phyloP scores from a whole-genome alignment of 148 eudicot species.

The Dianthus caryophyllus region DNA sequence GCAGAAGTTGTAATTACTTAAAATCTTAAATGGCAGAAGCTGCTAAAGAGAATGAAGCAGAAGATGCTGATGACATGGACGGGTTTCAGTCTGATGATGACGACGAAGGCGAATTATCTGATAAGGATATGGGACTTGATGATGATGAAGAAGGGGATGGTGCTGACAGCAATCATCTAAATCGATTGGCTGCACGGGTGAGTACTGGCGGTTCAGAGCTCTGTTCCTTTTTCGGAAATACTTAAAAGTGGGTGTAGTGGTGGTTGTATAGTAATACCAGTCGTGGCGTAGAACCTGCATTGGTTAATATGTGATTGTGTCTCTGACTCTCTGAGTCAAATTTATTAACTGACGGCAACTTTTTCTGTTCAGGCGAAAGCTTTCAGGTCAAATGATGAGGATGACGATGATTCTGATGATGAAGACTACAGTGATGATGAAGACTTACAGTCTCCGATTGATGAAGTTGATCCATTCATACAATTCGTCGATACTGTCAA shows the following conservation, averaged over 20 bases:
- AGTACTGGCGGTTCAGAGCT: conserved; percentile 11
- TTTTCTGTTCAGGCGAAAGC: conserved; percentile 64
- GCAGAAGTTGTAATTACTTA: not conserved
- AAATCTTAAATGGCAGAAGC: conserved; percentile 53
- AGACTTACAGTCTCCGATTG: conserved; percentile 87
- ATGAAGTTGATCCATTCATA: conserved; percentile 87
- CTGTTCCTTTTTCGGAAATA: not conserved
- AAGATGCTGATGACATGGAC: conserved; percentile 76
- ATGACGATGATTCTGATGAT: conserved; percentile 79
- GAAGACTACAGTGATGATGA: conserved; percentile 95
- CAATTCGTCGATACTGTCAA: conserved; percentile 77
- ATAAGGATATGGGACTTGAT: conserved; percentile 94
- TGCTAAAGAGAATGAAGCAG: conserved; percentile 61
- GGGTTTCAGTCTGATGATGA: conserved; percentile 78
- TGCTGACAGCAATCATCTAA: conserved; percentile 60
- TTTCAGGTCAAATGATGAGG: conserved; percentile 58
- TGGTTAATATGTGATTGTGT: not conserved
- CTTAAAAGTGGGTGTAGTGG: too few relatives aligned
- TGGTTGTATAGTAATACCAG: too few relatives aligned
- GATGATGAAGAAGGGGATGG: conserved; percentile 89
- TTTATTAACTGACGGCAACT: not conserved
- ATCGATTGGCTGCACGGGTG: conserved; percentile 84
- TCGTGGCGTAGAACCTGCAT: not conserved
- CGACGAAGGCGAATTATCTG: conserved; percentile 61
- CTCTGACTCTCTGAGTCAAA: too few relatives aligned